phyloP scores from a whole-genome alignment of 2,329 filamentous ascomycete species.

The Xylaria sp. region DNA sequence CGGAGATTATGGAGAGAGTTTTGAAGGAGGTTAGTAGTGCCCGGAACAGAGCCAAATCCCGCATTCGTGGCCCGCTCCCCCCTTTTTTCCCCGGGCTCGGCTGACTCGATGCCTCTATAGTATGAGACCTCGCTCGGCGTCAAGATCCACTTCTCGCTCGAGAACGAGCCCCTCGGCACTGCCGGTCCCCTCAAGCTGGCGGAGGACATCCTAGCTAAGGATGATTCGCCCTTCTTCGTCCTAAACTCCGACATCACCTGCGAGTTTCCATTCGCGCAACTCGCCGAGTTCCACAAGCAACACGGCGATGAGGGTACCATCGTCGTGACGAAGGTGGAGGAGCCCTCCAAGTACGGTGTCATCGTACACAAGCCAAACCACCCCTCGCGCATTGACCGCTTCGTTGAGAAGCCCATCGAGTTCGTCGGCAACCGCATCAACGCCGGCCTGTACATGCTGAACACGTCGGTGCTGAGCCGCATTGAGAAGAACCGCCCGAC shows the following conservation, averaged over 20 bases:
- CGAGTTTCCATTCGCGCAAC: slow-evolving; percentile 91
- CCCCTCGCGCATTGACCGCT: slow-evolving; percentile 90
- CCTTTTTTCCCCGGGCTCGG: slow-evolving; percentile 8
- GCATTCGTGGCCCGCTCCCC: slow-evolving; percentile 21
- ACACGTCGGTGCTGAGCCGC: slow-evolving; percentile 84
- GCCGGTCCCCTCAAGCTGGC: slow-evolving; percentile 95
- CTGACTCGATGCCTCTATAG: slow-evolving; percentile 44
- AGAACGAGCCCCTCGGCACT: slow-evolving; percentile 92
- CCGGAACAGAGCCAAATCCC: slow-evolving; percentile 7
- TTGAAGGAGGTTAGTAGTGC: slow-evolving; percentile 75
- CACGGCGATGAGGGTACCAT: slow-evolving; percentile 98
- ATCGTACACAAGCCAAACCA: slow-evolving; percentile 96
- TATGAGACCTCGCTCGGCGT: slow-evolving; percentile 92
- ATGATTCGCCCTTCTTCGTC: slow-evolving; percentile 94
- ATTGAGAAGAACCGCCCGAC: slow-evolving; percentile 91
- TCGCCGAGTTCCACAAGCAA: slow-evolving; percentile 86
- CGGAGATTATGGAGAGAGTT: slow-evolving; percentile 95
- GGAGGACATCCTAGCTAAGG: slow-evolving; percentile 88
- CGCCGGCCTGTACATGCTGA: slow-evolving; percentile 96
- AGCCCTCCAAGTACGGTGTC: slow-evolving; percentile 98
- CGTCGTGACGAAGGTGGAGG: slow-evolving; percentile 97
- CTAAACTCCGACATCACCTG: slow-evolving; percentile 98
- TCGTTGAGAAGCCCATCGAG: slow-evolving; percentile 98
- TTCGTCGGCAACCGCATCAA: slow-evolving; percentile 99
- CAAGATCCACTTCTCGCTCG: slow-evolving; percentile 95